Evolutionary conservation across 768 basidiomycete genomes (phyloP), one percentile per base, ranked within the genome.

Genomic region (Piloderma croceum): DNA sequence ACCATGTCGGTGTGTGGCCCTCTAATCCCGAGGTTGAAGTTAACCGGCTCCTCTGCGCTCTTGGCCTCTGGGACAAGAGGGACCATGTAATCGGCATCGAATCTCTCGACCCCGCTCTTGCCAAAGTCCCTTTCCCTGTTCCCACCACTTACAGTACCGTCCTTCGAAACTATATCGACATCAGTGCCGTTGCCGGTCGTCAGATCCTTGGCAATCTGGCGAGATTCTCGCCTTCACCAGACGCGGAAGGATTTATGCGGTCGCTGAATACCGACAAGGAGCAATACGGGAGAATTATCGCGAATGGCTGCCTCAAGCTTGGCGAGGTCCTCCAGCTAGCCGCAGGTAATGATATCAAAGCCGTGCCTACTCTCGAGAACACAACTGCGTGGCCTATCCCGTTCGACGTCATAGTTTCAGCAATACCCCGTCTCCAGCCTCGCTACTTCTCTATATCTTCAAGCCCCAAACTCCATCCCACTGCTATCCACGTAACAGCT

Each of bases 391-490:
- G 94, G 96, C 50, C 73, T 7, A 94, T 98, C 51, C 94, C 96
- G 36, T 96, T 99, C 61, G 96, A 99, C 59, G 85, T 93, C 60
- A 83, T 99, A 49, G 82, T 99, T 39, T 97, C 93, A 6, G 82
- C 86, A 37, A 83, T 94, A 44, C 80, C 90, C 27, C 90, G 96
- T 48, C 77, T 99, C 15, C 94, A 98, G 60, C 92, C 96, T 24
- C 85, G 96, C 41, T 99, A 88, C 69, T 99, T 94, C 64, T 99
- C 96, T 24, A 98, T 99, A 61, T 97, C 96, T 7, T 97, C 93
- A 15, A 91, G 89, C 47, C 92, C 96, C 31, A 98, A 98, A 61
- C 68, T 97, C 7, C 60, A 90, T 61, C 79, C 93, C n/a, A 80
- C 76, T 44, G 69, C 84, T 6, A 90, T 99, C 51, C 96, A 99